Base-by-base conservation (phyloP, 2,329 filamentous ascomycete genomes). In the Colletotrichum destructivum region DNA sequence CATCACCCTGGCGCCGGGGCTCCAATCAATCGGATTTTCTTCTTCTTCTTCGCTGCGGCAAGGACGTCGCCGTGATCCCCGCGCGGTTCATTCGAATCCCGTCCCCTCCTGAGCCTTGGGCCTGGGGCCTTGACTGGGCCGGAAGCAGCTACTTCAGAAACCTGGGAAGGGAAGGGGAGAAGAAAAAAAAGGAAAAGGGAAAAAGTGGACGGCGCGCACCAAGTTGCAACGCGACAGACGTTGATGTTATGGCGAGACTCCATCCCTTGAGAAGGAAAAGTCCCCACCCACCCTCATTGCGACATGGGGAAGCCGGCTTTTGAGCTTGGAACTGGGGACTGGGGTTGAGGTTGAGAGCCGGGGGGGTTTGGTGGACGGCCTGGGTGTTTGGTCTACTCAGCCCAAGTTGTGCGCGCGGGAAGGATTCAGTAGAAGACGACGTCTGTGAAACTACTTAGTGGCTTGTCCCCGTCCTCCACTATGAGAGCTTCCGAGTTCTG, bases 361-460 rank as follows among this genome's bases (percentile, higher is more conserved):
- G 23, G 38, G 61, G 40, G 38, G 47, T 26, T 8, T 42, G 21
- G 46, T 38, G 35, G 46, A 11, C 8, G 23, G 23, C 21, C 21
- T 51, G 21, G 46, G 46, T 35, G n/a, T 54, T 49, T 47, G 11
- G 40, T 56, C 12, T 46, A 16, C 18, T n/a, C 16, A 38, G 44
- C 59, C 57, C 40, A 54, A 56, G 26, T 35, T 46, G 55, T 42
- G 52, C 26, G 49, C 55, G 57, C 31, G 66, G 59, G 42, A 68
- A 52, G 54, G 55, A 66, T 68, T 56, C 55, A 62, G 44, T 40
- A 23, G n/a, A 57, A 62, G 56, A 44, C 40, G 52, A 59, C 38
- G 31, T 31, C 60, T 72, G 66, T 56, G 62, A 44, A 54, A 63
- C 69, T 72, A 69, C 65, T 72, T 72, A 69, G 69, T 69, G 69